Evolutionary conservation across 1,139 yeast genomes (phyloP), one percentile per base, ranked within the genome.

Genomic region (Hanseniaspora sp.): DNA sequence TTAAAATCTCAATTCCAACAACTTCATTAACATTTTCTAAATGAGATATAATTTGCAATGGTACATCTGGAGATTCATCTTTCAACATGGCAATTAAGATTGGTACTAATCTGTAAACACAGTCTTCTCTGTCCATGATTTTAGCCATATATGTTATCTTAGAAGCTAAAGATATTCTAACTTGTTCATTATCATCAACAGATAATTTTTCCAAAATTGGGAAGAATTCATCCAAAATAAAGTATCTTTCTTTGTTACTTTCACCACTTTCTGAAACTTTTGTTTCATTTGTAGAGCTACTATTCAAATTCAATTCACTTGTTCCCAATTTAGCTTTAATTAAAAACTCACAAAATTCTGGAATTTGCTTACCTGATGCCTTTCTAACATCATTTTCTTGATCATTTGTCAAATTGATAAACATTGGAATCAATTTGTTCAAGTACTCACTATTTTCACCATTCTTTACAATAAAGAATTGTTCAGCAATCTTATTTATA

Each of bases 61-160:
- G 80, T 53, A 94, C 99, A 62, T 94, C 98, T 46, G 97, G 95
- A 69, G 82, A 90, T 65, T 92, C 97, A 69, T 94, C 99, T 68
- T 86, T 90, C 63, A 94, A 76, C 98, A 94, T 92, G 62, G 82
- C 83, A 66, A 92, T 75, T 65, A 92, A 86, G 48, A 90, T 83
- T 51, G 98, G 98, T 62, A 92, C 74, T 58, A 94, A 73, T 63
- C 82, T 77, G 60, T 87, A 86, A 59, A 85, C 84, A 52, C 96
- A 88, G 55, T 82, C 74, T 58, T 90, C 92, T 67, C 84, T 86
- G 57, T 94, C 90, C 64, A 94, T 75, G 56, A 87, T 75, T 33
- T 96, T 94, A 0, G 96, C 90, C 61, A 94, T 74, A 37, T 86
- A 83, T 38, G 96, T 85, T 59, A 94, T 80, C 58, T 92, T 86